Base-by-base conservation (phyloP, 2,329 filamentous ascomycete genomes). In the Xylariaceae sp. region DNA sequence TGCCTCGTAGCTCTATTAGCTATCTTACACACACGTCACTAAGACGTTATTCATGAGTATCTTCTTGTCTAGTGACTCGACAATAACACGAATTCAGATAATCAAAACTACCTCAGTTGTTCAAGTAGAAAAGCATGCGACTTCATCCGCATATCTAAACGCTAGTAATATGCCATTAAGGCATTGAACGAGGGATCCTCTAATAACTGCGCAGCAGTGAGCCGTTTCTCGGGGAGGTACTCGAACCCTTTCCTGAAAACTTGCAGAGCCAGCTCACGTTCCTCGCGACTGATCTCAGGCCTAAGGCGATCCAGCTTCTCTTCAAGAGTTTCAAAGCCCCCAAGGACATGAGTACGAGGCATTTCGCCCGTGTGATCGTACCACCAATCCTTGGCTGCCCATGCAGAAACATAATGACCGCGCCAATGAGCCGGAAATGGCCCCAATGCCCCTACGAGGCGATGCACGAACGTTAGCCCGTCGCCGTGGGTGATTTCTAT, bases 391-490 rank as follows among this genome's bases (percentile, higher is more conserved):
- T 33, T n/a, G n/a, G n/a, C n/a, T n/a, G n/a, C n/a, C n/a, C n/a
- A n/a, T n/a, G n/a, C n/a, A n/a, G n/a, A n/a, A n/a, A n/a, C n/a
- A n/a, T n/a, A n/a, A n/a, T n/a, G n/a, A n/a, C n/a, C 36, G 28
- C 19, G 16, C 52, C 52, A 55, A 28, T 26, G 16, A 8, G 29
- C 29, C 3, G 52, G 52, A 36, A 55, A 55, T 2, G 40, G 44
- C 6, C 44, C 44, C 5, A 55, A 21, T 23, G 45, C 29, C 11
- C 31, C 26, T 2, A 45, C 41, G 7, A 40, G 19, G 19, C 36
- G 21, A 37, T 28, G 37, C 14, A 43, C 36, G 2, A 37, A 49
- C 23, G 1, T 14, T 28, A 14, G 9, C 7, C 44, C 28, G 16
- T 26, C 17, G 28, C 44, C 28, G 34, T 36, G n/a, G 14, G 36